Percentiles rank a stretch among this genome's conserved stretches.
These are phyloP conservation scores for Tricharina praecox DNA, from an alignment of 495 filamentous ascomycete species.

Conservation along the genomic window DNA sequence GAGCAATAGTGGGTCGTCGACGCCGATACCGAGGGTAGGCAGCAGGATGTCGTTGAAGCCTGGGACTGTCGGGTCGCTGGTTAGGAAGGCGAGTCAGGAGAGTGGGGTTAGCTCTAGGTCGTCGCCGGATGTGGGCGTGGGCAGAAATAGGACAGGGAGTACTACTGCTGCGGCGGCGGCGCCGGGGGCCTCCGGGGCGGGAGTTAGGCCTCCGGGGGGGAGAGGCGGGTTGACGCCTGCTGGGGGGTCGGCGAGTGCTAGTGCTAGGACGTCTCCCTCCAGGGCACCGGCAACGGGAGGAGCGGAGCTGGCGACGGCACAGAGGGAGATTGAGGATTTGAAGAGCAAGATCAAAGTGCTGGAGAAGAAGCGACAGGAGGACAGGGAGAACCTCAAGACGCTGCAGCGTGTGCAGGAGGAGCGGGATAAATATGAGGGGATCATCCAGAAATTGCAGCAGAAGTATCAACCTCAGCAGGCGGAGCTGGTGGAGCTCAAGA, in stretches of 20 bases:
- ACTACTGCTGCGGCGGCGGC: slow-evolving; percentile 20
- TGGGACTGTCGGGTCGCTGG: slow-evolving; percentile 10
- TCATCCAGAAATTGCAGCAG: slow-evolving; percentile 66
- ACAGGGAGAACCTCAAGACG: slow-evolving; percentile 68
- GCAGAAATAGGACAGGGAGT: neutral
- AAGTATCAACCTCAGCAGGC: slow-evolving; percentile 79
- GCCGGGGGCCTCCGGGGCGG: no score
- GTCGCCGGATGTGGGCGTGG: slow-evolving; percentile 14
- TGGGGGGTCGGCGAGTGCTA: no score
- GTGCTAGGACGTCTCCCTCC: slow-evolving; percentile 13
- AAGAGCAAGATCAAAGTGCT: slow-evolving; percentile 61
- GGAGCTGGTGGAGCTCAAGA: slow-evolving; percentile 59
- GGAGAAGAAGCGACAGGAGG: slow-evolving; percentile 67
- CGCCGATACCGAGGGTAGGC: neutral
- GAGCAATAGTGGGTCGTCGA: neutral
- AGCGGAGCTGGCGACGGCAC: slow-evolving; percentile 22
- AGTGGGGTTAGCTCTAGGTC: slow-evolving; percentile 14
- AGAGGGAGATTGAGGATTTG: slow-evolving; percentile 59
- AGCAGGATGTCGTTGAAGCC: slow-evolving; percentile 21
- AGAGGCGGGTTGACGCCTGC: no score
- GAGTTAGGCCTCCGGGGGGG: no score
- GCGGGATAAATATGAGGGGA: slow-evolving; percentile 66
- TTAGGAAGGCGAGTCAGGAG: slow-evolving; percentile 12
- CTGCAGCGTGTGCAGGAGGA: slow-evolving; percentile 64
- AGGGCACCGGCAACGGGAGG: slow-evolving; percentile 25